Conservation (phyloP, 371 early-diverging fungal species). For the Actinomortierella wolfii region DNA sequence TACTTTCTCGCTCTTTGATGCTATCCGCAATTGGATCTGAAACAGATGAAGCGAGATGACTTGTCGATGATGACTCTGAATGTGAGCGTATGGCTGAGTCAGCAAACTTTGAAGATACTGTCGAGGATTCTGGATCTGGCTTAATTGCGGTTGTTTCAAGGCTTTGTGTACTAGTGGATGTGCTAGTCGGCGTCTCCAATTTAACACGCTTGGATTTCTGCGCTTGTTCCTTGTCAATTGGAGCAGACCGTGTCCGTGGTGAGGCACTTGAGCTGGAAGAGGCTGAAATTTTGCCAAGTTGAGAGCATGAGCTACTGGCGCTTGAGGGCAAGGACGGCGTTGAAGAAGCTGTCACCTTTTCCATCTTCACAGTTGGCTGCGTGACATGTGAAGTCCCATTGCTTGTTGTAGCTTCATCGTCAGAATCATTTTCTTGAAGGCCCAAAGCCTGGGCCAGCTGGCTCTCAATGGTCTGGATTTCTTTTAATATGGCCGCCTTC, state of each 20-base stretch:
- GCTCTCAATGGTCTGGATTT: constrained; percentile 19
- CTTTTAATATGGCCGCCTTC: neutral
- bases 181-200: neutral
- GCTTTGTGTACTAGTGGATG: constrained; percentile 3
- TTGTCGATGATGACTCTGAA: neutral
- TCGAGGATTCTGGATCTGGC: neutral
- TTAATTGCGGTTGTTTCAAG: neutral
- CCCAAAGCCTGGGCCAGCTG: constrained; percentile 25
- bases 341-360: neutral
- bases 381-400: too few relatives aligned
- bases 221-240: too few relatives aligned
- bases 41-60: neutral
- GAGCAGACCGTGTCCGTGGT: too few relatives aligned
- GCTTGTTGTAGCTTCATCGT: constrained; percentile 5
- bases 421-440: constrained; percentile 20
- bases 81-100: neutral
- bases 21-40: neutral
- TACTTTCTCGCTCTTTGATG: constrained; percentile 14
- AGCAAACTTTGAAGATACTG: neutral
- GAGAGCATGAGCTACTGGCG: constrained; percentile 9
- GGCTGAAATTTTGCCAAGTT: constrained; percentile 1
- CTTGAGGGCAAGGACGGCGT: constrained; percentile 4
- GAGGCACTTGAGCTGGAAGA: neutral
- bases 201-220: neutral
- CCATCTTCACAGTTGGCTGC: neutral